These are phyloP conservation scores for Dunaliella primolecta DNA, from an alignment of 139 green algal genomes.

Conservation along the genomic window DNA sequence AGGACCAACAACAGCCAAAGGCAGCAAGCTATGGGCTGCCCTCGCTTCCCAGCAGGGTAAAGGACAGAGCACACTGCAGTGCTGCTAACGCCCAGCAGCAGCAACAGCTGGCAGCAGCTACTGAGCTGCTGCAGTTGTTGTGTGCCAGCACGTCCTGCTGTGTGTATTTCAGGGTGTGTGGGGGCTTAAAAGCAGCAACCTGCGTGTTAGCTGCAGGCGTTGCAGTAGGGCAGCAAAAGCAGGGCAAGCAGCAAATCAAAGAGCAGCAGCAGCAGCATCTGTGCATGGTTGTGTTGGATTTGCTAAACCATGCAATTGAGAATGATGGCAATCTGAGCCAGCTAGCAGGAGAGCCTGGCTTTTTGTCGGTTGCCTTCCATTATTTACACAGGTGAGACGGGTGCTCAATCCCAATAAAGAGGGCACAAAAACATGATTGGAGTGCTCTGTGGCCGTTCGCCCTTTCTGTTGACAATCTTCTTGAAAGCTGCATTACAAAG, in stretches of 20 bases:
- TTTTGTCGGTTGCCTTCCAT: slow-evolving; percentile 6
- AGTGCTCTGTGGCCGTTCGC: no score
- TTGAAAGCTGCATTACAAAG: no score
- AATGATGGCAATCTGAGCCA: slow-evolving; percentile 50
- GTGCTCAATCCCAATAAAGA: no score
- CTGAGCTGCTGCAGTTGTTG: slow-evolving; percentile 29
- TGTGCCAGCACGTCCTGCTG: slow-evolving; percentile 24
- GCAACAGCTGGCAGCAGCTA: background rate
- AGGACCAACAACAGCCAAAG: background rate
- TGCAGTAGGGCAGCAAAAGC: background rate
- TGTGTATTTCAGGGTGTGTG: slow-evolving; percentile 54
- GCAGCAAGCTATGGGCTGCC: no score
- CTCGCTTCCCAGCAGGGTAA: no score
- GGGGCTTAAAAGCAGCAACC: slow-evolving; percentile 39
- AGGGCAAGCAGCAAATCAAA: background rate
- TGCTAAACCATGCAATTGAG: slow-evolving; percentile 35
- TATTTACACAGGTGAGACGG: background rate
- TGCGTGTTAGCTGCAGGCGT: background rate
- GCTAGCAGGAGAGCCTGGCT: slow-evolving; percentile 19
- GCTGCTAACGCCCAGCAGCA: background rate
- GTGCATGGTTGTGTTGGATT: background rate
- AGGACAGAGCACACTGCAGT: no score
- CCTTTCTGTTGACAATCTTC: no score
- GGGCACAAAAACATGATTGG: no score
- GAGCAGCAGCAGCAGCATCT: slow-evolving; percentile 10